Evolutionary conservation across 1,139 yeast species (phyloP), one percentile per base, ranked within the genome.

Genomic region (Nakaseomyces sp.): DNA sequence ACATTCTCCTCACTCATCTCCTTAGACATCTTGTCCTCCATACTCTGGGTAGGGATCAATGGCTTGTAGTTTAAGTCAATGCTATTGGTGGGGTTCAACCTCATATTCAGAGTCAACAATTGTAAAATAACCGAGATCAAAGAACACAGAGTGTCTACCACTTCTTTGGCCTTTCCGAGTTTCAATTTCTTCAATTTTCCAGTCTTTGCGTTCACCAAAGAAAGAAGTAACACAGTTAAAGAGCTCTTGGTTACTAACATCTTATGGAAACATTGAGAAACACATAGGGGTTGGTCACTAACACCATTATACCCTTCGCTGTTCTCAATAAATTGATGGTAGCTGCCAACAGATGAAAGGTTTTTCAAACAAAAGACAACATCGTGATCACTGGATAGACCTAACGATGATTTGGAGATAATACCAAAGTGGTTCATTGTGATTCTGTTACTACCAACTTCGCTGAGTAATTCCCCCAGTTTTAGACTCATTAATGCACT

Each of bases 21-120:
- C 16, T 31, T 32, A 3, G 33, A 40, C 13, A 42, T 13, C 18
- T 15, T 35, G 20, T 36, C 39, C 20, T 36, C 28, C 13, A 35
- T 18, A 12, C 17, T 40, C 12, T 32, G 35, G 26, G 24, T 36
- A 5, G 43, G 45, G 3, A 42, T 42, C 19, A 41, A 30, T 4
- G 56, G 58, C 36, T 50, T 47, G 43, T 45, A 50, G 29, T 52
- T 53, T 28, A 49, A 48, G 41, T 58, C 60, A 26, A 61, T 54
- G 42, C 59, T 52, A 44, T 60, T 61, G 2, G 61, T 58, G 2
- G 62, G 61, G 41, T 60, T 60, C 24, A 53, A 40, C 39, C 54
- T 54, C 53, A 56, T 50, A 10, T 50, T 48, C 26, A 56, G 30
- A 4, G 58, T 54, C 20, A 61, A 48, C 9, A 55, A 44, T 20